Evolutionary conservation across 495 filamentous ascomycete genomes (phyloP), one percentile per base, ranked within the genome.

Genomic region (Lasiosphaeria miniovina): DNA sequence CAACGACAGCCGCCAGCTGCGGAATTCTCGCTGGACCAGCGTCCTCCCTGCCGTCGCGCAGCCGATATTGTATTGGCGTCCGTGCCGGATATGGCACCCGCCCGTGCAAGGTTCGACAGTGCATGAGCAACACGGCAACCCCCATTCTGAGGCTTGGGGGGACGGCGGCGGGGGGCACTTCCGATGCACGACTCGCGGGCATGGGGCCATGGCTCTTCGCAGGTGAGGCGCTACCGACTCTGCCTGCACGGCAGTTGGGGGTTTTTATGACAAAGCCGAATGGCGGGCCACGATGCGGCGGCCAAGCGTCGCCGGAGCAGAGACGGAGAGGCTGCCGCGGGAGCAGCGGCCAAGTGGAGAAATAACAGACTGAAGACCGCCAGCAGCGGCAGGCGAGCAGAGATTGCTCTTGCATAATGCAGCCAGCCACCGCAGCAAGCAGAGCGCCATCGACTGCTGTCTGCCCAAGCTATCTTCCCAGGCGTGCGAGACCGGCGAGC

Each of bases 41-140:
- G 24, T 49, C 46, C 61, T 24, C 38, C 50, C 59, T 57, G 60
- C 54, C 52, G 59, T 50, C 10, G 12, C 60, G 65, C 59, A 64
- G 56, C 24, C 24, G 40, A 50, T 55, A 46, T 14, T 64, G 51
- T 52, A 59, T 57, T 6, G 3, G 41, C 64, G 59, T 58, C 58
- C 54, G 55, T 63, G 45, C 61, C 65, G 68, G 65, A 66, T 63
- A 61, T 61, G 59, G 64, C 64, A 63, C 61, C 68, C 65, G 68
- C 52, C 46, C 17, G 49, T 36, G 49, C 56, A 63, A 51, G 43
- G 48, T 17, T 57, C 43, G 49, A 55, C 32, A 24, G 46, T 58
- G 54, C 53, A 58, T 59, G 57, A 49, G 24, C 24, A 24, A 55
- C 14, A 48, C 68, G 51, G 61, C 64, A 51, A 59, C 59, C 65